A percentile compares a stretch with the other conserved stretches of the same genome.
Conservation (phyloP, 345 rosid genomes). For the Eucalyptus curtisii region DNA sequence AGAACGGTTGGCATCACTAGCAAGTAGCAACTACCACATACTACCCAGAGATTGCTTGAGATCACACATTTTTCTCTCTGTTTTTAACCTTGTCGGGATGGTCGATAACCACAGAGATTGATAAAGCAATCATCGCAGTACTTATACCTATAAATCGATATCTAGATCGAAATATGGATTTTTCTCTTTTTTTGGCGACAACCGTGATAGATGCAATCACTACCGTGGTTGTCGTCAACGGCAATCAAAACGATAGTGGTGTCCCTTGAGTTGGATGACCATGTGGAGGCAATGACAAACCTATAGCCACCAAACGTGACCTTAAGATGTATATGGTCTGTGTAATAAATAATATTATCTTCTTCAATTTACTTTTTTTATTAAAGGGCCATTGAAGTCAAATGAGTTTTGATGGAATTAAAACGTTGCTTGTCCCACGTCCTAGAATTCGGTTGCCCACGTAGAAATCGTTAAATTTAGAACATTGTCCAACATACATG, state of each 20-base stretch:
- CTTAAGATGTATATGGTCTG: no score
- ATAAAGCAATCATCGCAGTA: background rate
- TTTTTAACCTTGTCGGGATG: background rate
- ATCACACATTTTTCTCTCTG: background rate
- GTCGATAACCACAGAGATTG: background rate
- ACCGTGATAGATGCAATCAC: background rate
- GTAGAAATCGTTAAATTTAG: background rate
- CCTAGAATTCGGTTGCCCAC: fast-evolving
- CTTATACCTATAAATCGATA: fast-evolving
- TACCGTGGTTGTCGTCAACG: fast-evolving
- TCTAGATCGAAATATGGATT: no score
- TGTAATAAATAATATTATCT: no score
- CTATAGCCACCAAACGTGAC: background rate
- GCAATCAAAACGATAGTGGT: background rate
- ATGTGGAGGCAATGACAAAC: background rate
- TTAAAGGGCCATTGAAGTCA: no score
- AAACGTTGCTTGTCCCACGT: fast-evolving
- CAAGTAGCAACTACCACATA: background rate
- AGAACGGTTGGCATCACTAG: background rate
- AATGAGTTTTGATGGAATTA: background rate
- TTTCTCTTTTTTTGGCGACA: background rate
- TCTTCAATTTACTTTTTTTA: no score
- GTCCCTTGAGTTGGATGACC: background rate
- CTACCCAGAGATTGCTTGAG: background rate
- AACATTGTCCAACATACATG: background rate